These are phyloP conservation scores for Pistacia vera DNA, from an alignment of 345 rosid species.

Conservation along the genomic window DNA sequence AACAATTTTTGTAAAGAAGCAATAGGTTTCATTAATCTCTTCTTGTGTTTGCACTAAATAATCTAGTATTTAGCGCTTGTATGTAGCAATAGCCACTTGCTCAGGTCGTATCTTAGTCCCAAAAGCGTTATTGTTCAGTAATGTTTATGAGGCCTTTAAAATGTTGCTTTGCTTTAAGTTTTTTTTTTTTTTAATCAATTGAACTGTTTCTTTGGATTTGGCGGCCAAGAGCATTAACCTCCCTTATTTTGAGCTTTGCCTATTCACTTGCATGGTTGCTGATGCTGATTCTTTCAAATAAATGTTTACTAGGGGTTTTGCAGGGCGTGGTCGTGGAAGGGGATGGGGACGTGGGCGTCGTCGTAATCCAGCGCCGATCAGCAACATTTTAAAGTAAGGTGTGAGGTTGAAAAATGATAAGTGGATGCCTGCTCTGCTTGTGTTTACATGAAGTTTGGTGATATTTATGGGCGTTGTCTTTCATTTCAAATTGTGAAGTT, in stretches of 20 bases:
- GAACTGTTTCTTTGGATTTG: too few relatives aligned
- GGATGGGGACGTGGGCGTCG: constrained; percentile 24
- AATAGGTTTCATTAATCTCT: background rate
- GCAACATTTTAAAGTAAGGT: constrained; percentile 7
- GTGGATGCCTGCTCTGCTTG: constrained; percentile 39
- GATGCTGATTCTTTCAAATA: background rate
- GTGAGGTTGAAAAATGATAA: constrained; percentile 21
- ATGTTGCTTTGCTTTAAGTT: too few relatives aligned
- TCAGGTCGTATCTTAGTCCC: background rate
- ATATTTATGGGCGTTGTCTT: constrained; percentile 25
- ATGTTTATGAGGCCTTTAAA: background rate
- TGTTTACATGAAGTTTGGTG: constrained; percentile 28
- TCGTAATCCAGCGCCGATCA: background rate
- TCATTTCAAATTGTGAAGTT: constrained; percentile 24
- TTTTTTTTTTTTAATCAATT: too few relatives aligned
- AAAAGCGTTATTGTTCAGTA: background rate
- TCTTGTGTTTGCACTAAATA: background rate
- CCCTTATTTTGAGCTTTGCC: too few relatives aligned
- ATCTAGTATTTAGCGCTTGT: background rate
- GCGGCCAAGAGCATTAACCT: too few relatives aligned
- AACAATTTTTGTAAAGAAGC: background rate
- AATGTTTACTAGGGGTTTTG: background rate
- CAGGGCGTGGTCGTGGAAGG: constrained; percentile 37
- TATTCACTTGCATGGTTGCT: background rate
- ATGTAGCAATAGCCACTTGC: too few relatives aligned